These are phyloP conservation scores for Solanum chmielewskii DNA, from an alignment of 257 asterid genomes.

Conservation along the genomic window DNA sequence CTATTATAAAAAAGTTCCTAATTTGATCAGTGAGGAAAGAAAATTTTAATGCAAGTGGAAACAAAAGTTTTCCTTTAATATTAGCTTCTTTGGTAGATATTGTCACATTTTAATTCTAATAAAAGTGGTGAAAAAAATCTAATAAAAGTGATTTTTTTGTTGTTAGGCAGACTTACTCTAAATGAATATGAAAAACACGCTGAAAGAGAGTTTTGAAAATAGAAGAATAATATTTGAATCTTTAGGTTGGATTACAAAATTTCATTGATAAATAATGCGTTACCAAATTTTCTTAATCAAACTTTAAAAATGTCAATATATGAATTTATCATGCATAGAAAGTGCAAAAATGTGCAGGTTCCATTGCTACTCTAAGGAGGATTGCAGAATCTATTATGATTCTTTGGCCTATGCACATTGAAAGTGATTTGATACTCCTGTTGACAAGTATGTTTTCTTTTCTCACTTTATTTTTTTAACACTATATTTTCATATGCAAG, in stretches of 20 bases:
- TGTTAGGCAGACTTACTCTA: constrained; percentile 30
- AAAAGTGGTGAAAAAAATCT: too few species aligned
- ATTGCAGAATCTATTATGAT: constrained; percentile 32
- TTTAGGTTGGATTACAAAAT: too few species aligned
- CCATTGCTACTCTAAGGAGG: constrained; percentile 28
- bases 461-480: neutral
- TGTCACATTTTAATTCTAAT: neutral
- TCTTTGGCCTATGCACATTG: constrained; percentile 18
- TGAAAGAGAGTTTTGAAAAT: too few species aligned
- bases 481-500: too few species aligned
- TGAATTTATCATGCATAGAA: too few species aligned
- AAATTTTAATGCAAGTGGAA: too few species aligned
- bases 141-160: neutral
- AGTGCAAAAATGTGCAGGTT: neutral
- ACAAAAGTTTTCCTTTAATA: neutral
- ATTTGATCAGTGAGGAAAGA: too few species aligned
- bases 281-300: too few species aligned
- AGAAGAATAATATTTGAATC: too few species aligned
- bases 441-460: constrained; percentile 22
- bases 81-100: neutral
- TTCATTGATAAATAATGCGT: too few species aligned
- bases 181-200: neutral
- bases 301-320: too few species aligned
- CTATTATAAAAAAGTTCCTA: too few species aligned
- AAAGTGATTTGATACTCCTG: constrained; percentile 33